Conservation (phyloP, 805 yeast genomes). For the Candida verbasci region DNA sequence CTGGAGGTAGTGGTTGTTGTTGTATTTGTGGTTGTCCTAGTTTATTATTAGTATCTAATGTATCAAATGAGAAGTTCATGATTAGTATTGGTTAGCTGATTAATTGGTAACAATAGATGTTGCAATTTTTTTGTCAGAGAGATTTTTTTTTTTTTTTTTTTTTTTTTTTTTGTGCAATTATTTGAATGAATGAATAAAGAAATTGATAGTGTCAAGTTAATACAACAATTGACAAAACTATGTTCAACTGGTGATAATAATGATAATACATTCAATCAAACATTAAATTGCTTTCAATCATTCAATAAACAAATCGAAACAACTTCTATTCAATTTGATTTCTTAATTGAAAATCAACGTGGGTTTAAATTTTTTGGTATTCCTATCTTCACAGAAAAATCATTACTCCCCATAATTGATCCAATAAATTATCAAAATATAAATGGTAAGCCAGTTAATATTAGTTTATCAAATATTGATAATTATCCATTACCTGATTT, state of each 20-base stretch:
- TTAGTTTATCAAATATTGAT: slow-evolving; percentile 21
- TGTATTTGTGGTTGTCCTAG: background rate
- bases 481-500: slow-evolving; percentile 52
- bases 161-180: too few relatives aligned
- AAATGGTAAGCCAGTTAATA: slow-evolving; percentile 32
- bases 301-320: slow-evolving; percentile 5
- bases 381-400: slow-evolving; percentile 43
- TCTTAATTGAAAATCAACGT: slow-evolving; percentile 51
- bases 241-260: background rate
- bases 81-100: too few relatives aligned
- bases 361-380: slow-evolving; percentile 51
- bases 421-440: slow-evolving; percentile 47
- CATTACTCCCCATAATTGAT: slow-evolving; percentile 46
- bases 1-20: background rate
- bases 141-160: background rate
- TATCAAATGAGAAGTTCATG: slow-evolving; percentile 1
- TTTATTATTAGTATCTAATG: background rate
- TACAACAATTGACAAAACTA: slow-evolving; percentile 1
- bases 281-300: slow-evolving; percentile 1
- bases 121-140: background rate
- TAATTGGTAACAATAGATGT: background rate
- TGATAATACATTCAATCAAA: background rate
- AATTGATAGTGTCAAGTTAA: background rate
- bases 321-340: slow-evolving; percentile 24
- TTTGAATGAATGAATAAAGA: slow-evolving; percentile 5